A percentile compares a stretch with the other conserved stretches of the same genome.
Evolutionary conservation across 2,329 filamentous ascomycete species (phyloP).

Genomic region (Hypoxylon sp.): DNA sequence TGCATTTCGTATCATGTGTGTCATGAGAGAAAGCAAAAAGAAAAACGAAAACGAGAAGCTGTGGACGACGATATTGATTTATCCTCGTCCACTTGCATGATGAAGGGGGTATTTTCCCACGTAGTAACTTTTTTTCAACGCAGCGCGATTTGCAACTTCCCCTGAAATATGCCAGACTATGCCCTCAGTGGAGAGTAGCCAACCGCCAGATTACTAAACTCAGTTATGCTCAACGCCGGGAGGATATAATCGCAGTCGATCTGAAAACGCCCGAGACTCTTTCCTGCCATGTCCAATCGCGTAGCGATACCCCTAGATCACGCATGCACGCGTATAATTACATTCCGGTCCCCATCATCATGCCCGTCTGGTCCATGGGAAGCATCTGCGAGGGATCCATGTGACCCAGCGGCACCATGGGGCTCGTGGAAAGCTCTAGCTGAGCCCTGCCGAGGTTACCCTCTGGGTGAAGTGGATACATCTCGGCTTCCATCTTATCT

Average conservation of each 20-base stretch:
- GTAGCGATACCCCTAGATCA: not conserved
- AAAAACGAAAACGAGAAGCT: not conserved
- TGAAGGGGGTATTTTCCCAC: constrained; percentile 19
- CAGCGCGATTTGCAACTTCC: not conserved
- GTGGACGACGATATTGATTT: not conserved
- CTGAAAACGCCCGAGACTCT: constrained; percentile 9
- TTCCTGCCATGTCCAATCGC: constrained; percentile 13
- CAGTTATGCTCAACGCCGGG: constrained; percentile 20
- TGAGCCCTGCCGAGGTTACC: constrained; percentile 67
- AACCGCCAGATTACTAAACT: constrained; percentile 8
- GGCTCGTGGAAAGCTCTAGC: constrained; percentile 54
- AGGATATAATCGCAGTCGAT: constrained; percentile 3
- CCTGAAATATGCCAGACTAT: not conserved
- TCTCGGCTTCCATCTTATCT: constrained; percentile 80
- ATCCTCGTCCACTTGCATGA: constrained; percentile 11
- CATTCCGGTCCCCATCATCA: constrained; percentile 36
- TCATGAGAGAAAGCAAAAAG: constrained; percentile 1
- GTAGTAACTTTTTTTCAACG: constrained; percentile 9
- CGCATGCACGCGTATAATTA: constrained; percentile 9
- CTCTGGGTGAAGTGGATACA: constrained; percentile 86
- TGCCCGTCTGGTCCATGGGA: constrained; percentile 38
- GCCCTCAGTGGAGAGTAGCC: not conserved
- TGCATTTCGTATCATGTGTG: not conserved
- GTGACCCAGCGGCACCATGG: constrained; percentile 45
- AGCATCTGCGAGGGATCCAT: constrained; percentile 47